Conservation (phyloP, 495 filamentous ascomycete genomes). For the Penicillium verhagenii region DNA sequence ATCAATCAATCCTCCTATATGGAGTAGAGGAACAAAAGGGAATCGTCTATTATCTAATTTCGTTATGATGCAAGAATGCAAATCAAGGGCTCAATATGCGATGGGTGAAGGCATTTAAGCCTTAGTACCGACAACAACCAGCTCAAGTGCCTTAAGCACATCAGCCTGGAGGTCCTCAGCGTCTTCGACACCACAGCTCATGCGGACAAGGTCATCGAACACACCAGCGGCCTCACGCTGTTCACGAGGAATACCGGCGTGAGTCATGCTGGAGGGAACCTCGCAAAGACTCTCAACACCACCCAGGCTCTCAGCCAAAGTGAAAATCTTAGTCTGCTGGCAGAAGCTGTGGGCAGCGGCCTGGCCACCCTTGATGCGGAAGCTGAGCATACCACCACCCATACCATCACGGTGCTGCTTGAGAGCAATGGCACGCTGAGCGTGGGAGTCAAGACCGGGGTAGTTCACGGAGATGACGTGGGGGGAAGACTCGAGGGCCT, state of each 20-base stretch:
- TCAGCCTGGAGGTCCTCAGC: conserved; percentile 78
- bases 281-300: conserved; percentile 92
- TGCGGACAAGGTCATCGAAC: conserved; percentile 92
- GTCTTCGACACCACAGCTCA: conserved; percentile 95
- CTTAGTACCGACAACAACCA: conserved; percentile 52
- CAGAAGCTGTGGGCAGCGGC: conserved; percentile 89
- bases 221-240: conserved; percentile 90
- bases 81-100: not conserved
- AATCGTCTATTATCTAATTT: conserved; percentile 26
- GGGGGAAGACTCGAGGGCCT: conserved; percentile 73
- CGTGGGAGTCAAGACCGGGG: conserved; percentile 83
- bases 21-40: conserved; percentile 2
- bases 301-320: conserved; percentile 87
- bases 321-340: conserved; percentile 84
- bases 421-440: conserved; percentile 76
- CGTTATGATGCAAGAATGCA: conserved; percentile 12
- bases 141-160: conserved; percentile 80
- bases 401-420: conserved; percentile 93
- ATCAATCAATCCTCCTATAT: not conserved
- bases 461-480: conserved; percentile 91
- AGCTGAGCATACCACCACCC: conserved; percentile 96
- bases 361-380: conserved; percentile 89
- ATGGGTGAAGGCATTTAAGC: not conserved
- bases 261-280: conserved; percentile 92
- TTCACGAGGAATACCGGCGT: conserved; percentile 88